These are phyloP conservation scores for Phytophthora colocasiae DNA, from an alignment of 352 stramenopile species.

Conservation along the genomic window DNA sequence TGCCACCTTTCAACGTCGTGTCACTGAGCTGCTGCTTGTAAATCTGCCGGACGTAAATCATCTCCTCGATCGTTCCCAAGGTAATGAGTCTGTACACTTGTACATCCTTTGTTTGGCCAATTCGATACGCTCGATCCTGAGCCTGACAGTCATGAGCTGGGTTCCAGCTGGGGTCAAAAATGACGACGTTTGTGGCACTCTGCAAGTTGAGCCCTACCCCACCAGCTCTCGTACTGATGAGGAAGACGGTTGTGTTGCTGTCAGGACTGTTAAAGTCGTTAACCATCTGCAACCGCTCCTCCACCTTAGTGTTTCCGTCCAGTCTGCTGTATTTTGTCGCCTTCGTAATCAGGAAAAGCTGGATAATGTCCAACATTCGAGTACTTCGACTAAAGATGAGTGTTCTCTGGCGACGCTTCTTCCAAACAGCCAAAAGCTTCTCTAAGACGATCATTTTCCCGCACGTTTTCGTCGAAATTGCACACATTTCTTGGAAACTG, in stretches of 20 bases:
- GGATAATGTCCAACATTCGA: constrained; percentile 84
- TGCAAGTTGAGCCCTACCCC: constrained; percentile 82
- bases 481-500: constrained; percentile 61
- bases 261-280: constrained; percentile 75
- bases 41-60: constrained; percentile 89
- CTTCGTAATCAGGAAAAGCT: constrained; percentile 78
- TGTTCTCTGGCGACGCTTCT: constrained; percentile 68
- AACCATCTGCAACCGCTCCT: constrained; percentile 76
- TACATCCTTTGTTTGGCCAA: constrained; percentile 88
- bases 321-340: constrained; percentile 67
- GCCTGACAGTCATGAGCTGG: constrained; percentile 86
- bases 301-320: constrained; percentile 78
- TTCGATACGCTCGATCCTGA: constrained; percentile 85
- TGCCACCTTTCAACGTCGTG: constrained; percentile 75
- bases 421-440: constrained; percentile 72
- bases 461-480: constrained; percentile 73
- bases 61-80: constrained; percentile 88
- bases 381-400: constrained; percentile 83
- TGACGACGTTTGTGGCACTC: constrained; percentile 84
- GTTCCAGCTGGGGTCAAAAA: constrained; percentile 91
- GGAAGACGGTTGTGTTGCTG: constrained; percentile 68
- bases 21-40: constrained; percentile 90
- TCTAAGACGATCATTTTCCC: constrained; percentile 86
- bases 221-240: constrained; percentile 83
- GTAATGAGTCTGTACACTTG: constrained; percentile 88